These are phyloP conservation scores for Allium fistulosum DNA, from an alignment of 106 monocot species.

Conservation along the genomic window DNA sequence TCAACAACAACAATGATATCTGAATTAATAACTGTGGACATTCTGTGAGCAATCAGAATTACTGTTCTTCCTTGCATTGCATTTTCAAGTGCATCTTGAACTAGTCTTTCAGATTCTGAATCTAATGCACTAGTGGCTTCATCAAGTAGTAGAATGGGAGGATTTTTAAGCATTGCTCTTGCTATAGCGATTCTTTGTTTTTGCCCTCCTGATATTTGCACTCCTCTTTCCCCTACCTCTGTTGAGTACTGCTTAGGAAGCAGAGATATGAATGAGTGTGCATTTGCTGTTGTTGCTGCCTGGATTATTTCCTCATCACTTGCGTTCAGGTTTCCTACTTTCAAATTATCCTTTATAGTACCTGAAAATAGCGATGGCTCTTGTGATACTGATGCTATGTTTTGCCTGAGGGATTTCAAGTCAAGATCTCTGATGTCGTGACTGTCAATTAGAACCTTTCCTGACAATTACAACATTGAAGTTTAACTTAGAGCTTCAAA, in stretches of 20 bases:
- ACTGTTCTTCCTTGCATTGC: constrained; percentile 45
- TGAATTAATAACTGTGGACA: constrained; percentile 32
- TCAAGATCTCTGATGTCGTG: constrained; percentile 37
- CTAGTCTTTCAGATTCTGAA: constrained; percentile 39
- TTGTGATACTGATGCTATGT: constrained; percentile 34
- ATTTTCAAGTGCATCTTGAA: constrained; percentile 41
- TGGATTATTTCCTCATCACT: constrained; percentile 28
- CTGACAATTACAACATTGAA: constrained; percentile 8
- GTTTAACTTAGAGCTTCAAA: not conserved
- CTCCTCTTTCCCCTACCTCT: constrained; percentile 39
- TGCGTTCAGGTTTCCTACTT: constrained; percentile 25
- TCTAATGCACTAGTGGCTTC: constrained; percentile 55
- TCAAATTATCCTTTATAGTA: constrained; percentile 33
- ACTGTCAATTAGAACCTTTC: constrained; percentile 32
- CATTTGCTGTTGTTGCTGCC: constrained; percentile 38
- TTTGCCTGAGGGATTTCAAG: constrained; percentile 29
- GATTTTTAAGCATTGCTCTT: constrained; percentile 42
- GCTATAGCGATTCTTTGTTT: constrained; percentile 55
- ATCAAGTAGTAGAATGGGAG: constrained; percentile 47
- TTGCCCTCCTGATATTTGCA: constrained; percentile 42
- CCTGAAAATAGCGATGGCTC: constrained; percentile 46
- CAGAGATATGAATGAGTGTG: constrained; percentile 40
- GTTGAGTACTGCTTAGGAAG: constrained; percentile 40
- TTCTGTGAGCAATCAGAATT: constrained; percentile 38
- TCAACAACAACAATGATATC: constrained; percentile 37